Conservation (phyloP, 1,139 yeast species). For the Scheffersomyces cryptocercus region DNA sequence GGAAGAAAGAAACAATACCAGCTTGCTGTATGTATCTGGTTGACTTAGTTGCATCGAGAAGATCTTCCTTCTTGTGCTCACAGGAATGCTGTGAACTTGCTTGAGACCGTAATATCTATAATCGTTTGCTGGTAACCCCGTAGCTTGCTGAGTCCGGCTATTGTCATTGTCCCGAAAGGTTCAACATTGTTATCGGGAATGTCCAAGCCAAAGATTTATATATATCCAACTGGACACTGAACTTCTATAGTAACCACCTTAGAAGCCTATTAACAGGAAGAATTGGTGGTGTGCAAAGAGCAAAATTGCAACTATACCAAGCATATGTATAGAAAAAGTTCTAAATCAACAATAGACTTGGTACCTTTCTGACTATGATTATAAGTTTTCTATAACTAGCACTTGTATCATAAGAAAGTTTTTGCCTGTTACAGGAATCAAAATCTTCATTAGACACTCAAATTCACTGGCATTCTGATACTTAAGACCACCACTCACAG, state of each 20-base stretch:
- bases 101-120: conserved; percentile 32
- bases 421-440: conserved; percentile 32
- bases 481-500: conserved; percentile 1
- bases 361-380: conserved; percentile 37
- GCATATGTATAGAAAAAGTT: conserved; percentile 32
- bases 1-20: conserved; percentile 2
- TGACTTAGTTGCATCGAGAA: conserved; percentile 15
- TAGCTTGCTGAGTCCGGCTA: conserved; percentile 40
- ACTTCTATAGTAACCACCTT: too few species aligned
- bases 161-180: conserved; percentile 27
- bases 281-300: conserved; percentile 34
- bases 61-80: conserved; percentile 20
- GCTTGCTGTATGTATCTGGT: conserved; percentile 1
- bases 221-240: conserved; percentile 23
- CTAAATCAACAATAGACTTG: conserved; percentile 34
- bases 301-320: conserved; percentile 30
- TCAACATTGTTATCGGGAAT: conserved; percentile 41
- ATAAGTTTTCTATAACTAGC: conserved; percentile 34
- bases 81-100: conserved; percentile 19
- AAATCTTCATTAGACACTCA: conserved; percentile 28
- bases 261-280: conserved; percentile 16
- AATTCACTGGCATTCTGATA: conserved; percentile 37
- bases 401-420: conserved; percentile 30
- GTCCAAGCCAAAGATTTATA: conserved; percentile 39
- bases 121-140: conserved; percentile 43